Evolutionary conservation across 2,329 filamentous ascomycete genomes (phyloP), one percentile per base, ranked within the genome.

Genomic region (Fusarium kyushuense): DNA sequence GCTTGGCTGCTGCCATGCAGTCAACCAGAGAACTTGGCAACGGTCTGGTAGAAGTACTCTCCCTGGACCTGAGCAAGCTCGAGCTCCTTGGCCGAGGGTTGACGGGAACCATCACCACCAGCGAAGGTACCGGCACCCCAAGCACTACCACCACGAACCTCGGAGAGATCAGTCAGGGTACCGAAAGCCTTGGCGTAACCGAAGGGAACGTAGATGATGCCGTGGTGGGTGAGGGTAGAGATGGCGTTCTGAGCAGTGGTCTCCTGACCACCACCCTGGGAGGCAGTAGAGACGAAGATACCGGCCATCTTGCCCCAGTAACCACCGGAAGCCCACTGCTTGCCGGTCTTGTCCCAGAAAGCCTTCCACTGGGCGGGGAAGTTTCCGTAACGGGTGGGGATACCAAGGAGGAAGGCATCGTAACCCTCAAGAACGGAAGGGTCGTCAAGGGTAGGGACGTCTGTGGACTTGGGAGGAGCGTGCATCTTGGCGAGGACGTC

Each of bases 41-140:
- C 87, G 62, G 87, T 83, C 80, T 91, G 82, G 82, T 92, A 97
- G 84, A 98, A 99, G 55, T 82, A 77, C 85, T 93, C 90, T 80
- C 96, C 96, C 84, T 99, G 96, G 73, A 87, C 86, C 66, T 84
- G 86, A 63, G 96, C 96, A 66, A 98, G 77, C 79, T 92, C 85
- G 66, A 97, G 83, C 85, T 99, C 96, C 72, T 88, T 85, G 11
- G 83, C 77, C 17, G 85, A 83, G 49, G 96, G 96, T 85, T 95
- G 90, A 76, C 96, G 91, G 61, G 91, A 93, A 74, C 96, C 96
- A 74, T 97, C 93, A 63, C 77, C 84, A 65, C 78, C 89, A 67
- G 94, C 85, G 74, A 97, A 96, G 70, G 95, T 97, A 77, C 96
- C 96, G 33, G 95, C 94, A 75, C 95, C 96, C 96, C 96, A 99